Conservation (phyloP, 352 stramenopile genomes). For the Pythium apleroticum region DNA sequence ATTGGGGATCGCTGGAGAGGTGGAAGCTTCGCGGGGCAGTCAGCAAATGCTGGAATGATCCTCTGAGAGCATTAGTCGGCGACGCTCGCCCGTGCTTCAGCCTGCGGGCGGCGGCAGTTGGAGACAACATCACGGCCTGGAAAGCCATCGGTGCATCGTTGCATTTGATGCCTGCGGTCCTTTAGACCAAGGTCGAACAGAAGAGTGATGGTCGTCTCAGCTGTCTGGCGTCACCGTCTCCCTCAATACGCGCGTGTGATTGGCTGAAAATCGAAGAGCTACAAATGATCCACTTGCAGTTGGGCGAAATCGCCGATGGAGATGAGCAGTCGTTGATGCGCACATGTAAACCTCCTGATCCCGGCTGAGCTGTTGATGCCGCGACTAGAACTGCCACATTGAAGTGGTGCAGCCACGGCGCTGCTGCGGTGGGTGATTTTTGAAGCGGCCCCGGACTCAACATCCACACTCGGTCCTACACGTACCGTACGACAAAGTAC, state of each 20-base stretch:
- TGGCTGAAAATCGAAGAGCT: background rate
- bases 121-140: background rate
- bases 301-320: background rate
- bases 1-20: background rate
- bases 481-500: too few relatives aligned
- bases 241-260: background rate
- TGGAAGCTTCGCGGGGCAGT: background rate
- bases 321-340: background rate
- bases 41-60: background rate
- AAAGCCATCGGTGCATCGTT: background rate
- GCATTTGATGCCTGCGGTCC: background rate
- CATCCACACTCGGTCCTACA: too few relatives aligned
- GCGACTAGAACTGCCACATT: too few relatives aligned
- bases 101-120: background rate
- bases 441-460: too few relatives aligned
- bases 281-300: background rate
- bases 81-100: too few relatives aligned
- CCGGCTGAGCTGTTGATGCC: background rate
- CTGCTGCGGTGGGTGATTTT: background rate
- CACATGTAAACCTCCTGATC: background rate
- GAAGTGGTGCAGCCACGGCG: too few relatives aligned
- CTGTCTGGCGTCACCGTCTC: background rate
- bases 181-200: too few relatives aligned
- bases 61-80: too few relatives aligned
- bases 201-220: background rate